Conservation (phyloP, 768 basidiomycete genomes). For the Phylloporus sp. region DNA sequence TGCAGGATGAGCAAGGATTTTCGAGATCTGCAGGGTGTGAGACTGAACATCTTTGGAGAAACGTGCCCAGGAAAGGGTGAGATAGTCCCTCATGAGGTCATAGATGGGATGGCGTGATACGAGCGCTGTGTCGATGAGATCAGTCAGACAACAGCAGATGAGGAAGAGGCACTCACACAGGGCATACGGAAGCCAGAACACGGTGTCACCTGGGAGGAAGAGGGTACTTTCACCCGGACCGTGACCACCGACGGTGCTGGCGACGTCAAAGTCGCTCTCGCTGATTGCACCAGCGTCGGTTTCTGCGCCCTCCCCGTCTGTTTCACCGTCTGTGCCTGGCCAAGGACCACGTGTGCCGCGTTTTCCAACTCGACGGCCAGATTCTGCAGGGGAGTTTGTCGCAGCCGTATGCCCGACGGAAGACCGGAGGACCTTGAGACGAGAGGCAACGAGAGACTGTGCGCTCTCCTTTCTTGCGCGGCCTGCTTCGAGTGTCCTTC, state of each 20-base stretch:
- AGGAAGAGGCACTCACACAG: slow-evolving; percentile 55
- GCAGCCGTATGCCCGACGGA: slow-evolving; percentile 43
- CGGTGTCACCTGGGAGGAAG: slow-evolving; percentile 84
- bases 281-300: slow-evolving; percentile 74
- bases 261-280: slow-evolving; percentile 83
- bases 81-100: slow-evolving; percentile 91
- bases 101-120: slow-evolving; percentile 93
- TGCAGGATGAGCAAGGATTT: slow-evolving; percentile 82
- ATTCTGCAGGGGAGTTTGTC: slow-evolving; percentile 45
- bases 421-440: slow-evolving; percentile 61
- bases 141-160: slow-evolving; percentile 2
- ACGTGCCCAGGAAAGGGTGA: slow-evolving; percentile 93
- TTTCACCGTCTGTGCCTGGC: slow-evolving; percentile 64
- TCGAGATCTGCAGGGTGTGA: slow-evolving; percentile 86
- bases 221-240: slow-evolving; percentile 85
- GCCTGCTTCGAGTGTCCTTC: slow-evolving; percentile 75
- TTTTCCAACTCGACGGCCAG: slow-evolving; percentile 56
- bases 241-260: slow-evolving; percentile 70
- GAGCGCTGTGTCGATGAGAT: slow-evolving; percentile 47
- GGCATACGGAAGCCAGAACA: slow-evolving; percentile 94
- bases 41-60: slow-evolving; percentile 93
- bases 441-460: slow-evolving; percentile 65
- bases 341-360: slow-evolving; percentile 66
- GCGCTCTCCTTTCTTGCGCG: slow-evolving; percentile 77
- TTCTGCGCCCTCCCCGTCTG: slow-evolving; percentile 66